Base-by-base conservation (phyloP, 1,284 basidiomycete genomes). In the Fistulina hepatica region DNA sequence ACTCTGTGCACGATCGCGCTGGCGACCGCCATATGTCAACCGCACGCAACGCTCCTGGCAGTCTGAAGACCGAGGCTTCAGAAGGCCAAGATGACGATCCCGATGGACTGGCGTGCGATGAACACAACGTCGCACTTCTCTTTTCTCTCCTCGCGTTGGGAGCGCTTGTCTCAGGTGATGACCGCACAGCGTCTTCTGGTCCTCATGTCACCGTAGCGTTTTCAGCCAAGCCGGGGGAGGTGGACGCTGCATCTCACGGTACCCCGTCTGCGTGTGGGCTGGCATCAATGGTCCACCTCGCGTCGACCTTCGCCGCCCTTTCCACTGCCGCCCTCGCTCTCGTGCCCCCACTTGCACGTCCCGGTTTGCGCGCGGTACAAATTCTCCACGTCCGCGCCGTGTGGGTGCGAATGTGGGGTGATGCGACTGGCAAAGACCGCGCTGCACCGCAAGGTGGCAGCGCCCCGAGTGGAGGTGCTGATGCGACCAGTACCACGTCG, bases 81-180 rank as follows among this genome's bases (percentile, higher is more conserved):
- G 47, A 4, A 55, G 59, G 8, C 65, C n/a, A n/a, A n/a, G n/a
- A n/a, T n/a, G n/a, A n/a, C n/a, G n/a, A n/a, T n/a, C n/a, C n/a
- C n/a, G n/a, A n/a, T n/a, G n/a, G n/a, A n/a, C 67, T 1, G n/a
- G n/a, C n/a, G n/a, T n/a, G n/a, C n/a, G n/a, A n/a, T n/a, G n/a
- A n/a, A n/a, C 74, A 74, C 38, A 67, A 71, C 31, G 64, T 81
- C 3, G 70, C 76, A 2, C 54, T 81, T 10, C 56, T 81, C 17
- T 77, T 80, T 47, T 63, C 76, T 37, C 55, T 82, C 12, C 71
- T 83, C 38, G 74, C 76, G 2, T 57, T 78, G 4, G 77, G 72
- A 5, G 61, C 69, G 0, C 60, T 77, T 4, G 65, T 77, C 17
- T 66, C 15, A 13, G 9, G 28, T 31, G 28, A 9, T n/a, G 28